A percentile compares a stretch with the other conserved stretches of the same genome.
Evolutionary conservation across 1,139 yeast species (phyloP).

Genomic region (Sugiyamaella grinbergsii): DNA sequence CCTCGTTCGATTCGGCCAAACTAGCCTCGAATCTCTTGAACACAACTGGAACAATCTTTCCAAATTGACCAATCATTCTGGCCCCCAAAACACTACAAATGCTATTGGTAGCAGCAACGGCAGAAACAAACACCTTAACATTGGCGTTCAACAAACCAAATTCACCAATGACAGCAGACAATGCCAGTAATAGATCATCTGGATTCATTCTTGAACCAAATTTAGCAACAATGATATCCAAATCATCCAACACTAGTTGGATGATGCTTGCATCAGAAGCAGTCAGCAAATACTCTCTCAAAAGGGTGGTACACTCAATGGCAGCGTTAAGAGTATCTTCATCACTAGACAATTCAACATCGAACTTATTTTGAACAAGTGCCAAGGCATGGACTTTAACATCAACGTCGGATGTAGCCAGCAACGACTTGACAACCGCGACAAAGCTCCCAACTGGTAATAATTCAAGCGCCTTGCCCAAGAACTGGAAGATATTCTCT

Average conservation of each 20-base stretch:
- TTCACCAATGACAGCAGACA: conserved; percentile 56
- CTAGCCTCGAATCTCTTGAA: conserved; percentile 57
- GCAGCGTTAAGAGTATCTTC: conserved; percentile 46
- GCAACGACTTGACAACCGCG: conserved; percentile 59
- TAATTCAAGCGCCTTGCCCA: conserved; percentile 64
- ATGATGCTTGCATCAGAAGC: conserved; percentile 53
- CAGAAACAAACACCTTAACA: conserved; percentile 67
- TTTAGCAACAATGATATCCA: conserved; percentile 62
- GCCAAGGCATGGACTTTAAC: conserved; percentile 46
- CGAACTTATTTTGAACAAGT: conserved; percentile 70
- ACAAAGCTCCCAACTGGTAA: conserved; percentile 77
- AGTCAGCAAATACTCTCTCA: conserved; percentile 41
- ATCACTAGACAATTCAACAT: conserved; percentile 41
- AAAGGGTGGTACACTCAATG: conserved; percentile 28
- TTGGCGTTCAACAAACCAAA: conserved; percentile 55
- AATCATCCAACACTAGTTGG: conserved; percentile 70
- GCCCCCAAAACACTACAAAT: conserved; percentile 78
- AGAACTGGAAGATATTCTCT: conserved; percentile 46
- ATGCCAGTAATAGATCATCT: conserved; percentile 50
- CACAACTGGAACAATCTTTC: conserved; percentile 78
- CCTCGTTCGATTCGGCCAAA: conserved; percentile 30
- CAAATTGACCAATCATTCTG: conserved; percentile 79
- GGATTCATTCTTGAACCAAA: conserved; percentile 58
- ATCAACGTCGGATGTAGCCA: conserved; percentile 41
- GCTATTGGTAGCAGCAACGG: conserved; percentile 71